Evolutionary conservation across 306 rosid genomes (phyloP), one percentile per base, ranked within the genome.

Genomic region (Morella rubra): DNA sequence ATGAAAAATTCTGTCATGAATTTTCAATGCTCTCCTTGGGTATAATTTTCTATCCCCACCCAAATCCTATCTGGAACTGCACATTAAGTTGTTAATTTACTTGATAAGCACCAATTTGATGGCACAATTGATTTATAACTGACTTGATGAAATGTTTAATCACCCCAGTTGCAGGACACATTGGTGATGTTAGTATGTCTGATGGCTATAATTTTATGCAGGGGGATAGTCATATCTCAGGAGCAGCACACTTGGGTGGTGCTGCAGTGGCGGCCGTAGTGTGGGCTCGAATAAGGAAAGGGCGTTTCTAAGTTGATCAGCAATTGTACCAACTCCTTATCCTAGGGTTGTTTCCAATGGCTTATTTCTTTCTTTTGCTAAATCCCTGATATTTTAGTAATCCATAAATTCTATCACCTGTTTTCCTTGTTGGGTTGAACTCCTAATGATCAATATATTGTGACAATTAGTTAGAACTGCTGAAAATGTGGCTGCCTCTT

Each of bases 201-300:
- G 27, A 58, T 77, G 53, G n/a, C 15, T 37, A 0, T 49, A 8
- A 16, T 76, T 76, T 68, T 79, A 8, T 81, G 81, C 84, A 95
- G 97, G 93, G 93, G 75, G 86, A 92, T 78, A 79, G 79, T 46
- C 79, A 14, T 5, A 81, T 90, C 75, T 86, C 98, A 54, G 96
- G 98, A 78, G 62, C 98, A 74, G 89, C 93, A 16, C 97, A 92
- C 80, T 84, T 95, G 77, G 98, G 97, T 6, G 98, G 98, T 71
- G 92, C 93, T 10, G 91, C 87, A 49, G 97, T 90, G 77, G 98
- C 97, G 66, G 97, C 97, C 81, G 37, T 89, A 61, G 88, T 96
- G 41, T 92, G 97, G 97, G 88, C 89, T 14, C 70, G 87, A 75
- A 41, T 90, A 74, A 86, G 97, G 64, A 90, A n/a, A 85, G 89